A percentile compares a stretch with the other conserved stretches of the same genome.
Conservation (phyloP, 2,329 filamentous ascomycete genomes). For the Fusarium sp. region DNA sequence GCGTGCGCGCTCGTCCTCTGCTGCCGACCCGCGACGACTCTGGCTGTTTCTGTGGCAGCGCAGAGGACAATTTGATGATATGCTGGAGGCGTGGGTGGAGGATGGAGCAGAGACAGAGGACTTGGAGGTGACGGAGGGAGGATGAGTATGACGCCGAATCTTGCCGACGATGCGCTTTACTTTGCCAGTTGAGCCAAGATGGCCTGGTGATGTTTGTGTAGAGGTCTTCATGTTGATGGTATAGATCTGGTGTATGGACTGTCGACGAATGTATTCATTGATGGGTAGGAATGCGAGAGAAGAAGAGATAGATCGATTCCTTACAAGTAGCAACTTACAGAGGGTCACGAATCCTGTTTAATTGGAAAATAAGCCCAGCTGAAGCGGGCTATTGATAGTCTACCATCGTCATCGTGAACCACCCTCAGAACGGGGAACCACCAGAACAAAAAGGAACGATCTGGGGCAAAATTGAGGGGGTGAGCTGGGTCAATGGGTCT, state of each 20-base stretch:
- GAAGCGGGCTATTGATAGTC: neutral
- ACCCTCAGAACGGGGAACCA: neutral
- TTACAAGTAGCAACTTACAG: conserved; percentile 5
- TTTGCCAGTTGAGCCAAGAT: conserved; percentile 24
- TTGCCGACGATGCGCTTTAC: conserved; percentile 41
- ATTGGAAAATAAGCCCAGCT: neutral
- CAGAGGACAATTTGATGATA: conserved; percentile 29
- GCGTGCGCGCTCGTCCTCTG: conserved; percentile 32
- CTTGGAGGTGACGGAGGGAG: conserved; percentile 3
- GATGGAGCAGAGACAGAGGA: conserved; percentile 24
- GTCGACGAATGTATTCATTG: neutral
- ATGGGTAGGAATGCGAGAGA: neutral
- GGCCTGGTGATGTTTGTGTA: conserved; percentile 19
- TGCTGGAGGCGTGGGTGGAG: conserved; percentile 21
- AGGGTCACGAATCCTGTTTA: neutral
- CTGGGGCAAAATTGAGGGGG: neutral
- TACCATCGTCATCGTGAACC: neutral
- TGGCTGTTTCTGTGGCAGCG: conserved; percentile 21
- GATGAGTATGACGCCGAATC: conserved; percentile 35
- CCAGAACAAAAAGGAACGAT: neutral
- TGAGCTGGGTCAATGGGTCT: neutral
- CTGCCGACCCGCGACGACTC: conserved; percentile 19
- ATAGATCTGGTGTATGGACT: neutral
- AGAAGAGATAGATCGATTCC: neutral
- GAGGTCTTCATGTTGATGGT: conserved; percentile 31